Evolutionary conservation across 2,329 filamentous ascomycete genomes (phyloP).

Genomic region (Fusarium sp.): DNA sequence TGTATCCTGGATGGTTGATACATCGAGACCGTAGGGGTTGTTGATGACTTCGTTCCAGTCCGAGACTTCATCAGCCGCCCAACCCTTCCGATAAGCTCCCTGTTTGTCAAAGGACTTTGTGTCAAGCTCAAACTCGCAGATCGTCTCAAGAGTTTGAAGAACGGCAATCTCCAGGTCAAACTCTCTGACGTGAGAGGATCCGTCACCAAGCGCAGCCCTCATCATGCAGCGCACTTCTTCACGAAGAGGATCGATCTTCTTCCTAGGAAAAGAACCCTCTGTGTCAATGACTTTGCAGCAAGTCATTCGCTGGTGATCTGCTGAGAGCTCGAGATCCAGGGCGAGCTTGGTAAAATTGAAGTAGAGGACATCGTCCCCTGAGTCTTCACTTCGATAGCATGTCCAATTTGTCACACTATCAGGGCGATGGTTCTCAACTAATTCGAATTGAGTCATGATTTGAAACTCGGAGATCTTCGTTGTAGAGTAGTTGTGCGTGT

Average conservation of each 20-base stretch:
- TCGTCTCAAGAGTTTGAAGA: conserved; percentile 36
- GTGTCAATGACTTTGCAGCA: conserved; percentile 21
- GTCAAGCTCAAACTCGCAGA: conserved; percentile 13
- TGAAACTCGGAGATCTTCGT: no score
- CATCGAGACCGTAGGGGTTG: conserved; percentile 38
- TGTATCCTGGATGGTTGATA: conserved; percentile 40
- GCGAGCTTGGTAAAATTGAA: conserved; percentile 21
- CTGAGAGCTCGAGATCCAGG: conserved; percentile 18
- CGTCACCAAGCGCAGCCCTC: conserved; percentile 1
- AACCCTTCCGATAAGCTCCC: conserved; percentile 16
- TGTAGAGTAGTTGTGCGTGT: not conserved
- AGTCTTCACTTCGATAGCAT: not conserved
- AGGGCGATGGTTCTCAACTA: conserved; percentile 14
- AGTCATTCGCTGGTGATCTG: conserved; percentile 5
- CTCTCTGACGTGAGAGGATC: not conserved
- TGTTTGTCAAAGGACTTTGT: not conserved
- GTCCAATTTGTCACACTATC: conserved; percentile 15
- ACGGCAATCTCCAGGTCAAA: conserved; percentile 28
- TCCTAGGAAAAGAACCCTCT: conserved; percentile 2
- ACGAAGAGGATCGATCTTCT: conserved; percentile 32
- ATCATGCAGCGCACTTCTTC: conserved; percentile 33
- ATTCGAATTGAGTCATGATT: conserved; percentile 5
- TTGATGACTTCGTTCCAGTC: conserved; percentile 33
- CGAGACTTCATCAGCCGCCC: conserved; percentile 23
- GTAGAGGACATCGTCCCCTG: conserved; percentile 1